phyloP scores from a whole-genome alignment of 768 basidiomycete genomes.

The Tulasnella sp. region DNA sequence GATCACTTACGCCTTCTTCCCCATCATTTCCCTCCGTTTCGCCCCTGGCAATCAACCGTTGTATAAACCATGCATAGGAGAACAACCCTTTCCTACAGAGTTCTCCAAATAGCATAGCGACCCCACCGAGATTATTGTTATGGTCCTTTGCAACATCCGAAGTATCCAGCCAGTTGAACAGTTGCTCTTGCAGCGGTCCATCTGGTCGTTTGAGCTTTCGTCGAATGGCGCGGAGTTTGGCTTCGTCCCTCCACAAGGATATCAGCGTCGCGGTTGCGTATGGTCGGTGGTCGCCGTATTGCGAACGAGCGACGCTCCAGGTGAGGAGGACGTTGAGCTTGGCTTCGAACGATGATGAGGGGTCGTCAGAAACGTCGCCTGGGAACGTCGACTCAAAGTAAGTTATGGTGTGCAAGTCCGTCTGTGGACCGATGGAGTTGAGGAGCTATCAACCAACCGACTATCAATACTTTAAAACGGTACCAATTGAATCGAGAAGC shows the following conservation, averaged over 20 bases:
- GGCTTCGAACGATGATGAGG: conserved; percentile 37
- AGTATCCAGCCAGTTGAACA: conserved; percentile 72
- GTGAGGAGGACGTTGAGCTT: conserved; percentile 65
- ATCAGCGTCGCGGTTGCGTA: conserved; percentile 64
- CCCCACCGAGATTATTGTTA: conserved; percentile 39
- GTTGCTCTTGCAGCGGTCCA: conserved; percentile 55
- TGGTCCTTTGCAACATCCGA: conserved; percentile 47
- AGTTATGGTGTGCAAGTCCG: conserved; percentile 42
- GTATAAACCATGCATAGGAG: conserved; percentile 62
- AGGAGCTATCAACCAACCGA: conserved; percentile 40
- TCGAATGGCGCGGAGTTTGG: conserved; percentile 48
- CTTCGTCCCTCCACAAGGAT: conserved; percentile 46
- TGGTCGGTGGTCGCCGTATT: conserved; percentile 71
- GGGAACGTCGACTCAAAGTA: conserved; percentile 39
- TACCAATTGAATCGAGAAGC: conserved; percentile 30
- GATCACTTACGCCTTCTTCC: conserved; percentile 1
- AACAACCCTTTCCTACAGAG: conserved; percentile 59
- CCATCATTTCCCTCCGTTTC: conserved; percentile 38
- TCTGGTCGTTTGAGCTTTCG: conserved; percentile 48
- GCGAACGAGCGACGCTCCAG: conserved; percentile 68
- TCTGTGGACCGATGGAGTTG: conserved; percentile 59
- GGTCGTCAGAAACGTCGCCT: background rate
- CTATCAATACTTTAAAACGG: conserved; percentile 24
- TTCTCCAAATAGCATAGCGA: conserved; percentile 58
- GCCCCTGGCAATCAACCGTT: conserved; percentile 68